Evolutionary conservation across 208 protist genomes (phyloP).

Genomic region (Wallacemonas sp.): DNA sequence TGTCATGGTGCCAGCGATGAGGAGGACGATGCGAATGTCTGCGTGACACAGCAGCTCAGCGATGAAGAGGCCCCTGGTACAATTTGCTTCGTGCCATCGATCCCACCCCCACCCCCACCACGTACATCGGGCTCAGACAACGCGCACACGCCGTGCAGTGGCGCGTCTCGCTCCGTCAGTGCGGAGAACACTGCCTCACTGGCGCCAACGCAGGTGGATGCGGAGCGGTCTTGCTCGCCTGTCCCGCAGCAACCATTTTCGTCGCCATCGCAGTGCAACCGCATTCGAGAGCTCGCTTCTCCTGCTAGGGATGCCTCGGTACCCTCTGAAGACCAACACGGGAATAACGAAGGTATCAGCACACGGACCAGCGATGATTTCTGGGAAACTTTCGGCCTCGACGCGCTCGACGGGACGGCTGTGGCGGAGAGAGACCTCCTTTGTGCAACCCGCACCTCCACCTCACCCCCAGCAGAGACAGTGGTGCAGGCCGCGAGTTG

Average conservation of each 20-base stretch:
- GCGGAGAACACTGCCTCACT: not conserved
- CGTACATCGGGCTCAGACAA: too few species aligned
- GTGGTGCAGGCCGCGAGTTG: too few species aligned
- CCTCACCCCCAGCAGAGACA: too few species aligned
- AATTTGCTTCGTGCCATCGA: not conserved
- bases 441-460: too few species aligned
- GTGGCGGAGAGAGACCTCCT: too few species aligned
- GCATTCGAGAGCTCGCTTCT: not conserved
- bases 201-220: too few species aligned
- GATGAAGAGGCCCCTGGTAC: not conserved
- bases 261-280: too few species aligned
- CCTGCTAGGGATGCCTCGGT: not conserved
- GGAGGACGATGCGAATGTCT: not conserved
- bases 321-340: not conserved
- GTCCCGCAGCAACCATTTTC: too few species aligned
- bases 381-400: constrained; percentile 42
- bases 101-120: not conserved
- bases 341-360: too few species aligned
- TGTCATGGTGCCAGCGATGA: constrained; percentile 5
- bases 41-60: not conserved
- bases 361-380: constrained; percentile 14
- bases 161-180: too few species aligned
- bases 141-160: too few species aligned
- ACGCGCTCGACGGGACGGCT: constrained; percentile 18
- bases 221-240: too few species aligned